Percentiles rank a stretch among this genome's conserved stretches.
Conservation (phyloP, 2,329 filamentous ascomycete species). For the Fusarium succisae region DNA sequence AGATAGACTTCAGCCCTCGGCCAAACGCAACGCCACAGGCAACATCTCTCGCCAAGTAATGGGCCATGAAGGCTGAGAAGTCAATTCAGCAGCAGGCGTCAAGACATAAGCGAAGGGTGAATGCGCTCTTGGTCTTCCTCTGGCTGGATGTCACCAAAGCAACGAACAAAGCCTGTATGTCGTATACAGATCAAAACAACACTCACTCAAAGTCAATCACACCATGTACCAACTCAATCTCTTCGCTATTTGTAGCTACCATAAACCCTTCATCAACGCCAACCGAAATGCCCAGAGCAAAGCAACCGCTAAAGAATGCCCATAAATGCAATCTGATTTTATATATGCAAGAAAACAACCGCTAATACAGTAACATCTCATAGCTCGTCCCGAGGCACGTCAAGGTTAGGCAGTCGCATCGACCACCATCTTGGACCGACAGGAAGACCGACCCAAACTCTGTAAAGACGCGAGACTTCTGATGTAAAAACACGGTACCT, state of each 20-base stretch:
- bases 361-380: slow-evolving; percentile 41
- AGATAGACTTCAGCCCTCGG: background rate
- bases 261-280: slow-evolving; percentile 4
- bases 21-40: background rate
- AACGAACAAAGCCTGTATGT: background rate
- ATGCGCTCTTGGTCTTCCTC: background rate
- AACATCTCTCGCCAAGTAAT: background rate
- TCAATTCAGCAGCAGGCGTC: background rate
- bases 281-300: slow-evolving; percentile 5
- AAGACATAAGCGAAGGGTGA: background rate
- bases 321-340: background rate
- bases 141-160: background rate
- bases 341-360: slow-evolving; percentile 1
- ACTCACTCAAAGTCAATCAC: background rate
- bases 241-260: background rate
- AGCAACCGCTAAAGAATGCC: slow-evolving; percentile 3
- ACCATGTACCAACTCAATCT: background rate
- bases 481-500: slow-evolving; percentile 56
- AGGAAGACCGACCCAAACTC: slow-evolving; percentile 63
- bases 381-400: slow-evolving; percentile 58
- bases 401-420: slow-evolving; percentile 54
- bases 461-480: slow-evolving; percentile 58
- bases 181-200: background rate
- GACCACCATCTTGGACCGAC: slow-evolving; percentile 59
- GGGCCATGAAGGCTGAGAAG: background rate